Conservation (phyloP, 73 alveolate species). For the Tetrahymena malaccensis region DNA sequence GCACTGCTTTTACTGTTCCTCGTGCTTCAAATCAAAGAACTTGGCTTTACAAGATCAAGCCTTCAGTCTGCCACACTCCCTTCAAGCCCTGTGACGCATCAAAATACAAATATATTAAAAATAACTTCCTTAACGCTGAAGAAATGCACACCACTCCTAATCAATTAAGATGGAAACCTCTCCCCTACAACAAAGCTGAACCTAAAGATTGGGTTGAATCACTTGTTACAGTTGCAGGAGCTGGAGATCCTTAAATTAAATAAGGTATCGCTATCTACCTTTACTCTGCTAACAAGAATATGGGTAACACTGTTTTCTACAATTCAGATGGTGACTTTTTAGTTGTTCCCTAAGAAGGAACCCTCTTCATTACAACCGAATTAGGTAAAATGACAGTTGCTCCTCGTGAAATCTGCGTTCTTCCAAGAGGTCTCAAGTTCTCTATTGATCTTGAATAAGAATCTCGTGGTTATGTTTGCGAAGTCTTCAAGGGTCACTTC, state of each 20-base stretch:
- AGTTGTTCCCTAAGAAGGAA: conserved; percentile 67
- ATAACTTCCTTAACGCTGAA: conserved; percentile 45
- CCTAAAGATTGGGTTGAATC: conserved; percentile 64
- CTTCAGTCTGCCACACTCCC: conserved; percentile 66
- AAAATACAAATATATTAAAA: conserved; percentile 17
- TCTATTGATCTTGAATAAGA: conserved; percentile 49
- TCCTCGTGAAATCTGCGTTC: conserved; percentile 64
- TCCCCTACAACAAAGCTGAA: conserved; percentile 32
- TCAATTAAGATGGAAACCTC: conserved; percentile 62
- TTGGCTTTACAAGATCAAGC: conserved; percentile 75
- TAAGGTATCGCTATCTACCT: conserved; percentile 64
- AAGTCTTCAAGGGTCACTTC: conserved; percentile 67
- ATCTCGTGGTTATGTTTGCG: conserved; percentile 75
- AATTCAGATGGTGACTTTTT: conserved; percentile 73
- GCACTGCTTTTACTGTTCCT: conserved; percentile 81
- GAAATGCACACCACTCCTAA: conserved; percentile 55
- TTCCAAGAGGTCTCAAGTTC: conserved; percentile 83
- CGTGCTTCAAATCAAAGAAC: conserved; percentile 58
- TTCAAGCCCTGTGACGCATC: conserved; percentile 15
- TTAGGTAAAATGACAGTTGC: conserved; percentile 58
- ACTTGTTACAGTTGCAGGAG: conserved; percentile 62
- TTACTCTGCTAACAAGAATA: conserved; percentile 69
- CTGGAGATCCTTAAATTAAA: conserved; percentile 76
- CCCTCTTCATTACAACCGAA: conserved; percentile 63
- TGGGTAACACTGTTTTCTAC: conserved; percentile 66